Conservation (phyloP, 139 green algal species). For the Closterium sp. region DNA sequence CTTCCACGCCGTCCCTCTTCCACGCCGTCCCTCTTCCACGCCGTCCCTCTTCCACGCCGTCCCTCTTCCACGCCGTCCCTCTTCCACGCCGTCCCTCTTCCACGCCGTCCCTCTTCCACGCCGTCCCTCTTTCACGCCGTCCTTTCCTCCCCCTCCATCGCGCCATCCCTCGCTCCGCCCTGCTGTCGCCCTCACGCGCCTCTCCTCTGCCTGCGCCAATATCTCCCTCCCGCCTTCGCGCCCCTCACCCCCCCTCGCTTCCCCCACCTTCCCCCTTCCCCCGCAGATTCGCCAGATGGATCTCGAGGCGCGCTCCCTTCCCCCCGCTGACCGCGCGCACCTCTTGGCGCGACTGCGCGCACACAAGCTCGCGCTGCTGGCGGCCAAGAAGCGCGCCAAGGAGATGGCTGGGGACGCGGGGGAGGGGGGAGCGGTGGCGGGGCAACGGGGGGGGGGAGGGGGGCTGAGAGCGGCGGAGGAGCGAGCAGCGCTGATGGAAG, state of each 20-base stretch:
- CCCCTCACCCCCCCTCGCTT: neutral
- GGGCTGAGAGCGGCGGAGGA: neutral
- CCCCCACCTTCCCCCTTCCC: too few species aligned
- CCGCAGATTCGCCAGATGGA: slow-evolving; percentile 88
- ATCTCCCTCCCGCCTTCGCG: neutral
- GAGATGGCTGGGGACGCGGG: slow-evolving; percentile 59
- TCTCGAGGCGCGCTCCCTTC: slow-evolving; percentile 84
- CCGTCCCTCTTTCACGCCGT: too few species aligned
- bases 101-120: too few species aligned
- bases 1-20: too few species aligned
- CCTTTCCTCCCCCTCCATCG: too few species aligned
- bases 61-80: too few species aligned
- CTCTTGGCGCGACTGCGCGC: slow-evolving; percentile 78
- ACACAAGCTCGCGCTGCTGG: slow-evolving; percentile 78
- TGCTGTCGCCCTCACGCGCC: neutral
- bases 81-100: too few species aligned
- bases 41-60: too few species aligned
- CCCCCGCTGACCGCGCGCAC: slow-evolving; percentile 58
- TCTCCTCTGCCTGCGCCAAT: neutral
- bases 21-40: too few species aligned
- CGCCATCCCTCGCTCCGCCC: too few species aligned
- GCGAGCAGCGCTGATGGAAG: neutral
- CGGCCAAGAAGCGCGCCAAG: slow-evolving; percentile 67
- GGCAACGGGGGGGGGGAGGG: neutral
- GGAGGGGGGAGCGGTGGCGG: slow-evolving; percentile 70